Evolutionary conservation across 306 rosid species (phyloP).

Genomic region (Lablab purpureus): DNA sequence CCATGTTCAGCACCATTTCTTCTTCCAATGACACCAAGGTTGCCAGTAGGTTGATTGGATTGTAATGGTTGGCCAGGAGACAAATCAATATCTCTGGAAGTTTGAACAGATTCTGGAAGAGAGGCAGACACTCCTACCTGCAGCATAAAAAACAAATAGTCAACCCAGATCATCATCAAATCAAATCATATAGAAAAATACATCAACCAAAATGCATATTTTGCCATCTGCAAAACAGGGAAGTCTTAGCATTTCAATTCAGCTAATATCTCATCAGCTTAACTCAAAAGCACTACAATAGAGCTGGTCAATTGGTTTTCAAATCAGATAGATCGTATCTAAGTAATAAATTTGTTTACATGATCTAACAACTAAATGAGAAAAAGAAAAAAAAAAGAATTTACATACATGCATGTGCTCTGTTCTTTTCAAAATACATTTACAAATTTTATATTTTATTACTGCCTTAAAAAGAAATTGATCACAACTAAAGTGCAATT

Average conservation of each 20-base stretch:
- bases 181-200: too few relatives aligned
- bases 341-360: slow-evolving; percentile 23
- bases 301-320: slow-evolving; percentile 16
- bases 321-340: slow-evolving; percentile 28
- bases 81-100: slow-evolving; percentile 78
- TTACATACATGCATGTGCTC: slow-evolving; percentile 5
- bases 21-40: slow-evolving; percentile 96
- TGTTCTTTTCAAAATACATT: slow-evolving; percentile 10
- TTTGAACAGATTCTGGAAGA: slow-evolving; percentile 71
- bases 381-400: not conserved
- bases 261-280: slow-evolving; percentile 20
- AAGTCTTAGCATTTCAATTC: slow-evolving; percentile 19
- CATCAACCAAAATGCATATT: slow-evolving; percentile 18
- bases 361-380: slow-evolving; percentile 18
- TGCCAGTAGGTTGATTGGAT: slow-evolving; percentile 71
- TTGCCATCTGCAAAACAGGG: slow-evolving; percentile 29
- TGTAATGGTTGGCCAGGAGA: slow-evolving; percentile 95
- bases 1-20: slow-evolving; percentile 92
- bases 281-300: slow-evolving; percentile 11
- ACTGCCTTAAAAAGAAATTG: not conserved
- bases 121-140: slow-evolving; percentile 82
- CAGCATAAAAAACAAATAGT: slow-evolving; percentile 42
- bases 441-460: not conserved
- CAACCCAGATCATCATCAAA: slow-evolving; percentile 31
- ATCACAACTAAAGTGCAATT: not conserved